Conservation (phyloP, 1,139 yeast species). For the Debaryomyces udenii region DNA sequence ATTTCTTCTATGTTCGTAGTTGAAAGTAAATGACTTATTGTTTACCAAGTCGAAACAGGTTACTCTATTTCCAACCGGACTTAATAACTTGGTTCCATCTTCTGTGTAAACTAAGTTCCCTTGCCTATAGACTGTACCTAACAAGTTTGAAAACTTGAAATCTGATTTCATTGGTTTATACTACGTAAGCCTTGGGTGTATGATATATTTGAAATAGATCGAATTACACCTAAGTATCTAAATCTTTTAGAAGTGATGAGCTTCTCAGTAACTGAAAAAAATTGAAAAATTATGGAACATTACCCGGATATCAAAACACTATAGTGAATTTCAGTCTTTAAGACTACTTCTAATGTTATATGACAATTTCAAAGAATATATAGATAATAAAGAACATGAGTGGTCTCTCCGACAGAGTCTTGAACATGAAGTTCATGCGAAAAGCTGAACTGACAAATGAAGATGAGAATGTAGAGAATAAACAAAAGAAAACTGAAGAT, state of each 20-base stretch:
- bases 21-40: constrained; percentile 85
- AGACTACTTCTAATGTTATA: background rate
- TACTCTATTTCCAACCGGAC: constrained; percentile 95
- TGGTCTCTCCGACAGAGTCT: constrained; percentile 61
- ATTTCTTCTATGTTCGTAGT: constrained; percentile 90
- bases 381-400: constrained; percentile 28
- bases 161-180: constrained; percentile 44
- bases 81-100: constrained; percentile 80
- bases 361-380: background rate
- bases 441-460: constrained; percentile 30
- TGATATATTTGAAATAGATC: background rate
- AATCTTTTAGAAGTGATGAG: constrained; percentile 16
- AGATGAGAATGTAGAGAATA: constrained; percentile 36
- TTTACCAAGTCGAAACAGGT: constrained; percentile 84
- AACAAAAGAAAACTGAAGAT: constrained; percentile 48
- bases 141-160: constrained; percentile 72
- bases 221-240: background rate
- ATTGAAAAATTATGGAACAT: constrained; percentile 8
- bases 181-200: background rate
- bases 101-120: constrained; percentile 88
- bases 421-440: constrained; percentile 72
- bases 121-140: constrained; percentile 93
- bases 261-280: constrained; percentile 10
- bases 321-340: no score
- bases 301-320: constrained; percentile 8